These are phyloP conservation scores for Arthrinium phaeospermum DNA, from an alignment of 2,329 filamentous ascomycete species.

Conservation along the genomic window DNA sequence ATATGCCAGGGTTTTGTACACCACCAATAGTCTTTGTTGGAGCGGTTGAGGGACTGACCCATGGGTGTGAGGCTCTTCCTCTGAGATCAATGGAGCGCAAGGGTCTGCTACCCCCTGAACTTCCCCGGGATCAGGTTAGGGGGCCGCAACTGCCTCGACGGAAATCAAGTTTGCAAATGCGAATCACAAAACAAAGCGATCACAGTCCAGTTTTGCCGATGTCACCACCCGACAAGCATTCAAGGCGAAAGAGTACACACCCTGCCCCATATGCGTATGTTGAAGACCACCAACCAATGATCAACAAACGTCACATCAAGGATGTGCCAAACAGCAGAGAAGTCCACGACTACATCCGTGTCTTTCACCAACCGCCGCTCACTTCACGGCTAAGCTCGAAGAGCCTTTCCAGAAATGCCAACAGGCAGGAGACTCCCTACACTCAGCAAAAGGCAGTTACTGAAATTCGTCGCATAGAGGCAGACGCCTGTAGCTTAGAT, in stretches of 20 bases:
- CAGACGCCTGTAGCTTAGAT: slow-evolving; percentile 38
- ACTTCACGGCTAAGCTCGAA: slow-evolving; percentile 34
- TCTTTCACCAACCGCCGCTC: slow-evolving; percentile 37
- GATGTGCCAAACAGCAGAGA: slow-evolving; percentile 35
- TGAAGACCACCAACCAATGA: slow-evolving; percentile 29
- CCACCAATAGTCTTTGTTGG: slow-evolving; percentile 26
- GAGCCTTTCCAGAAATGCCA: slow-evolving; percentile 23
- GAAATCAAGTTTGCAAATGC: slow-evolving; percentile 22
- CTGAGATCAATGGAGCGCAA: slow-evolving; percentile 22
- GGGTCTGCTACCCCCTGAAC: slow-evolving; percentile 25
- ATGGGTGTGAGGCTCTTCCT: slow-evolving; percentile 25
- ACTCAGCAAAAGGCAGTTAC: neutral
- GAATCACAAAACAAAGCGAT: slow-evolving; percentile 24
- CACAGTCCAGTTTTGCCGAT: slow-evolving; percentile 31
- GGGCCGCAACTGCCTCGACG: slow-evolving; percentile 24
- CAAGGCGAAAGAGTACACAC: slow-evolving; percentile 25
- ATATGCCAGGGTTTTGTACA: slow-evolving; percentile 14
- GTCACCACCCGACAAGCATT: slow-evolving; percentile 29
- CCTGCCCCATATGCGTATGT: slow-evolving; percentile 28
- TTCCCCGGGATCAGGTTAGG: slow-evolving; percentile 29
- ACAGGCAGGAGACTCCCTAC: neutral
- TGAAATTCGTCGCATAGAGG: slow-evolving; percentile 26
- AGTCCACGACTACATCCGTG: slow-evolving; percentile 37
- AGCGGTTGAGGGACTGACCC: slow-evolving; percentile 23
- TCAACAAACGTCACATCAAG: slow-evolving; percentile 23